Evolutionary conservation across 495 filamentous ascomycete genomes (phyloP), one percentile per base, ranked within the genome.

Genomic region (Sphaerosporella brunnea): DNA sequence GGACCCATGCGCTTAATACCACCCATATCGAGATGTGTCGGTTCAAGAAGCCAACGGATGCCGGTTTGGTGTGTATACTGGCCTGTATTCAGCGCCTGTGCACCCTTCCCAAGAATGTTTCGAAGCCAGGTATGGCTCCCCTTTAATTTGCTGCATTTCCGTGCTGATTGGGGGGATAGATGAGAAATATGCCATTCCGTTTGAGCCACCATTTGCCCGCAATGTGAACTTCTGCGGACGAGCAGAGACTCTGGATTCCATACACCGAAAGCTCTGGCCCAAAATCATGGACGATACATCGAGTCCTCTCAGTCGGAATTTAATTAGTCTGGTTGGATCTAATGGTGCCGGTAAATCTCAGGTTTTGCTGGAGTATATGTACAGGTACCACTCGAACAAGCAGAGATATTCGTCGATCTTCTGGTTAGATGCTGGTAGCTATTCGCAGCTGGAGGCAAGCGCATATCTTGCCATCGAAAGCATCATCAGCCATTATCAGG

Each of bases 281-380:
- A 43, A 26, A 2, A 21, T 37, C 35, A 24, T 13, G 13, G 40
- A 43, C 10, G 40, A 43, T 18, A 24, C 13, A 1, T 43, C 40
- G 23, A 8, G 40, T 13, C 40, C 40, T 13, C 24, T 43, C 13
- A 13, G 11, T 13, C 40, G 40, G 13, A 43, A 36, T 1, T 7
- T 21, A 0, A 47, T 47, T 1, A 35, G 20, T 3, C 20, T 51
- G 3, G 13, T 30, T 18, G 53, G 49, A 8, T 21, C 35, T 3
- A 46, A 46, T 1, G 53, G 53, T 0, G 40, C 43, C 2, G 53
- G 53, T 2, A 55, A 53, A 19, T 49, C 53, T 1, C 46, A 55
- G 28, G 26, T 44, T 4, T 34, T 23, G 1, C 18, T 55, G 15
- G 45, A 53, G 36, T 53, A 55, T 21, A 36, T 44, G 3, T 41